Evolutionary conservation across 176 grass and related monocot species (phyloP).

Genomic region (Eleusine coracana): DNA sequence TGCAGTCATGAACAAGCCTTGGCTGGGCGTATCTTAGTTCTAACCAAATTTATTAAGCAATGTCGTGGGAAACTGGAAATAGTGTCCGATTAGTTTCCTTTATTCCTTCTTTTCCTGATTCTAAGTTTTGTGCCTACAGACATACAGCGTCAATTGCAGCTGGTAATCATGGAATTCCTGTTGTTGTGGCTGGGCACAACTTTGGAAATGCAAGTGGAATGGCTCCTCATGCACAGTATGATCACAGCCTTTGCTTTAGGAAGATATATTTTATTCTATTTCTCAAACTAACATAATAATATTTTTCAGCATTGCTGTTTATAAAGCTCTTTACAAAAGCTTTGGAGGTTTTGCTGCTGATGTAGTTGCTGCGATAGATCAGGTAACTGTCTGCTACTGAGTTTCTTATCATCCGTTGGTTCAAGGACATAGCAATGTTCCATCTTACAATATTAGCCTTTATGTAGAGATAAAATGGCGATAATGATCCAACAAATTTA

Average conservation of each 20-base stretch:
- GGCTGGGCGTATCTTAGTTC: neutral
- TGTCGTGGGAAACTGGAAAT: neutral
- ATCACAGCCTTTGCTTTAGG: conserved; percentile 30
- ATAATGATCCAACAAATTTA: neutral
- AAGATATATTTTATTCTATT: neutral
- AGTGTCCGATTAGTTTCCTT: neutral
- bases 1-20: neutral
- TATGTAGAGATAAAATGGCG: neutral
- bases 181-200: conserved; percentile 85
- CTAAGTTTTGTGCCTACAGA: conserved; percentile 50
- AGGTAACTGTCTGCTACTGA: conserved; percentile 55
- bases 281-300: conserved; percentile 12
- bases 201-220: conserved; percentile 98
- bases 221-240: conserved; percentile 99
- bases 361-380: conserved; percentile 98
- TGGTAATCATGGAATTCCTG: conserved; percentile 93
- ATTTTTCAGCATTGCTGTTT: conserved; percentile 86
- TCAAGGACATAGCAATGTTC: neutral
- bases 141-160: conserved; percentile 96
- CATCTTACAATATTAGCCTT: conserved; percentile 5
- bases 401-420: conserved; percentile 20
- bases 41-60: neutral
- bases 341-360: conserved; percentile 99
- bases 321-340: conserved; percentile 99
- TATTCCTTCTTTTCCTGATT: conserved; percentile 19